phyloP scores from a whole-genome alignment of 208 protist genomes.

The Leishmania major region DNA sequence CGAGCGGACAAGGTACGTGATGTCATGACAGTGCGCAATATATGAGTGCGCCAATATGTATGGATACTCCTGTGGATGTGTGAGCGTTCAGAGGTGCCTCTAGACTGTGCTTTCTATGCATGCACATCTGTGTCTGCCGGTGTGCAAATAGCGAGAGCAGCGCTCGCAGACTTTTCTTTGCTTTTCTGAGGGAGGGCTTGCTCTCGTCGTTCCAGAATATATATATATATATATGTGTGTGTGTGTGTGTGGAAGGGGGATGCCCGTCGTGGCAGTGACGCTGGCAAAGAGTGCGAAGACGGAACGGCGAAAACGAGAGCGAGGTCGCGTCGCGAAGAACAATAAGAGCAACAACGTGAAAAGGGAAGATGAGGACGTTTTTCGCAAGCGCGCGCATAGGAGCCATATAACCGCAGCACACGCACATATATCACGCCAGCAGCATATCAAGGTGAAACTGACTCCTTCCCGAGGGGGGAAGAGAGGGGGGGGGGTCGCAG shows the following conservation, averaged over 20 bases:
- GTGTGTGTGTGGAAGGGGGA: background rate
- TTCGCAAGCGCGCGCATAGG: background rate
- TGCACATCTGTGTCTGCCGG: background rate
- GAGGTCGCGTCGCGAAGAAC: background rate
- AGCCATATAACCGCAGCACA: background rate
- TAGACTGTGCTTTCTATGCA: background rate
- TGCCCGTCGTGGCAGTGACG: background rate
- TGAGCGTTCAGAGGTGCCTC: background rate
- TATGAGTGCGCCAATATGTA: background rate
- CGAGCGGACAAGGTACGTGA: background rate
- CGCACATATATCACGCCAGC: too few species aligned
- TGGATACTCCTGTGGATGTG: slow-evolving; percentile 1
- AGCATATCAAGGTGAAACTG: background rate
- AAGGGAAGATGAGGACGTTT: background rate
- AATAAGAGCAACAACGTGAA: background rate
- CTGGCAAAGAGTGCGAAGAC: background rate
- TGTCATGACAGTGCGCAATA: background rate
- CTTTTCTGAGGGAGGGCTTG: background rate
- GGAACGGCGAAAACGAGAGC: background rate
- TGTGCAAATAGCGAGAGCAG: background rate
- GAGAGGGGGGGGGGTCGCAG: background rate
- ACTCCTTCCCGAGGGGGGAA: background rate
- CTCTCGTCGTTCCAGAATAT: background rate
- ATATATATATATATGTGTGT: background rate
- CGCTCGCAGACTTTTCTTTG: background rate